Base-by-base conservation (phyloP, 2,329 filamentous ascomycete species). In the Aspergillus glaucus region DNA sequence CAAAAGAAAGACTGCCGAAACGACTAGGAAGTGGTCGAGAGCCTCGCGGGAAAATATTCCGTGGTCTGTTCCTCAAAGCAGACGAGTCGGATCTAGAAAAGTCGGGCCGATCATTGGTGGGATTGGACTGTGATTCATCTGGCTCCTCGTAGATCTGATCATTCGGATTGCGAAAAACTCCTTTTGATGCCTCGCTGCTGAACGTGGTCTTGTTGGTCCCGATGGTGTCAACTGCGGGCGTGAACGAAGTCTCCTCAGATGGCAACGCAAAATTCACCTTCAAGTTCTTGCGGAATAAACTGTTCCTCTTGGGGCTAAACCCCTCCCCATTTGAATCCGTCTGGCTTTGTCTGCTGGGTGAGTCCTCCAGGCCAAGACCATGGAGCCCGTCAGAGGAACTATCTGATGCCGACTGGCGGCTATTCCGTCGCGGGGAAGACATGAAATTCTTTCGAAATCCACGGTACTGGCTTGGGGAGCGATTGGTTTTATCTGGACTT, bases 91-190 rank as follows among this genome's bases (percentile, higher is more conserved):
- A 50, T 61, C 62, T 54, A 28, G 60, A 63, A 55, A 56, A 59
- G 49, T 50, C 55, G 48, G 46, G 64, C 57, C 55, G 50, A 46
- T 52, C 42, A 15, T 61, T 54, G 12, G 49, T 45, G 17, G 56
- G 62, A 52, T 54, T 52, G 50, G 59, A 52, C 50, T 60, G 50
- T 26, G 62, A 41, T 28, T 77, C 75, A 60, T 87, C 82, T 1
- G 88, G 87, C 64, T 96, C 92, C 66, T 96, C 91, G 77, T 89
- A 96, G 52, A 96, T 84, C 43, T 79, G 75, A 58, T 82, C 80
- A 48, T 79, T 72, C 2, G 79, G 79, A 52, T 81, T 80, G 55
- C 77, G 76, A 62, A 81, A 84, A 14, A 81, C 67, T 22, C 74
- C 75, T 51, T 71, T 78, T 15, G 65, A 67, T 14, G 69, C 66